Conservation (phyloP, 371 early-diverging fungal genomes). For the Mucor lusitanicus region DNA sequence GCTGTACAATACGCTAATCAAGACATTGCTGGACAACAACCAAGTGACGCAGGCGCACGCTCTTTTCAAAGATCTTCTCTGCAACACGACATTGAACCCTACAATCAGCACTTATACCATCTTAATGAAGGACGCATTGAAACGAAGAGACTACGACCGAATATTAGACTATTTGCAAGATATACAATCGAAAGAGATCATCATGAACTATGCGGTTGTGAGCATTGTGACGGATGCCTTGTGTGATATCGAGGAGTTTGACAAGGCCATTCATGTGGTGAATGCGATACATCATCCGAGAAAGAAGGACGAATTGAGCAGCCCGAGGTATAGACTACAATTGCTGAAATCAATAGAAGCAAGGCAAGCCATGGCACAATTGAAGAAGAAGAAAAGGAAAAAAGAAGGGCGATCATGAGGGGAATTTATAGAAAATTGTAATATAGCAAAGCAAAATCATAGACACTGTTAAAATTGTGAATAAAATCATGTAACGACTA, state of each 20-base stretch:
- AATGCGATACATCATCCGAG: conserved; percentile 1
- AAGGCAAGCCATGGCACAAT: neutral
- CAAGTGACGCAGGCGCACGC: conserved; percentile 8
- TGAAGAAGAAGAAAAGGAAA: neutral
- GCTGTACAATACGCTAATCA: conserved; percentile 25
- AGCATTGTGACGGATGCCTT: conserved; percentile 10
- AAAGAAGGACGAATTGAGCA: neutral
- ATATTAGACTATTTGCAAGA: conserved; percentile 15
- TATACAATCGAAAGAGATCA: neutral
- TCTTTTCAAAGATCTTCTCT: neutral
- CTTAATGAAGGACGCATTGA: conserved; percentile 22
- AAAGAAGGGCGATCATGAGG: neutral
- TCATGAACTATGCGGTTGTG: conserved; percentile 15
- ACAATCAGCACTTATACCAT: conserved; percentile 17
- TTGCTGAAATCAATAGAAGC: neutral
- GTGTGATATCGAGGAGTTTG: conserved; percentile 6
- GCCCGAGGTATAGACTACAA: neutral
- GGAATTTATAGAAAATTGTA: too few relatives aligned
- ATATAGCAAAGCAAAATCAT: too few relatives aligned
- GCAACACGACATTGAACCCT: conserved; percentile 3
- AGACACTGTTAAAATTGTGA: too few relatives aligned
- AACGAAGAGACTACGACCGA: conserved; percentile 3
- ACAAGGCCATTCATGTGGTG: conserved; percentile 10
- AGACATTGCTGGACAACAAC: conserved; percentile 6
- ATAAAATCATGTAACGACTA: too few relatives aligned